Base-by-base conservation (phyloP, 306 rosid species). In the Medicago lupulina region DNA sequence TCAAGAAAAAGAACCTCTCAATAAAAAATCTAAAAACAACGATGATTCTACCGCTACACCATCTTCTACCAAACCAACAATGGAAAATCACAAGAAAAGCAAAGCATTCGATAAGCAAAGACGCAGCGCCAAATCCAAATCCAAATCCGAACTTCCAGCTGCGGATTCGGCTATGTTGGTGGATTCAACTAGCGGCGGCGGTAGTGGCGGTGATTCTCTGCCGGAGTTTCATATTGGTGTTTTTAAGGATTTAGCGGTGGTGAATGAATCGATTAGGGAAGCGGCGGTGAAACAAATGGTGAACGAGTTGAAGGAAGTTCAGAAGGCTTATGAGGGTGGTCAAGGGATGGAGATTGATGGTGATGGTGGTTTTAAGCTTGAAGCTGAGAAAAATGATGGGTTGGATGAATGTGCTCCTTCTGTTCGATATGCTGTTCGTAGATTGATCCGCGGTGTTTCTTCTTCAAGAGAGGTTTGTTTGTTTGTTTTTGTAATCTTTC, bases 331-430 rank as follows among this genome's bases (percentile, higher is more conserved):
- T 67, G 95, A 88, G 43, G 76, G 59, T 71, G 81, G 86, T 5
- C 90, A 87, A 70, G 80, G 81, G 43, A 92, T 86, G 85, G 92
- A 88, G 66, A 6, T 31, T 66, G 36, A 31, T 4, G 79, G 80
- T 12, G 93, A 89, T 19, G 89, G 89, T 34, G 91, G 89, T 4
- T 80, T 89, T 43, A 95, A 85, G 75, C 68, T 95, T 87, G 99
- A 95, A 82, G 97, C 97, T 15, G 97, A 92, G 79, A 95, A 92
- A 74, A 87, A 95, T 19, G 99, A 95, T 82, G 97, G 99, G 17
- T 83, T 95, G 83, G 91, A 95, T 16, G 84, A 85, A 25, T 95
- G 97, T 83, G 99, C 99, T 0, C 97, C 99, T 9, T 95, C 99
- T n/a, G 88, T 95, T 73, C 84, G 89, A 86, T 95, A 95, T 80